These are phyloP conservation scores for Talaromyces sp. DNA, from an alignment of 2,329 filamentous ascomycete species.

Conservation along the genomic window DNA sequence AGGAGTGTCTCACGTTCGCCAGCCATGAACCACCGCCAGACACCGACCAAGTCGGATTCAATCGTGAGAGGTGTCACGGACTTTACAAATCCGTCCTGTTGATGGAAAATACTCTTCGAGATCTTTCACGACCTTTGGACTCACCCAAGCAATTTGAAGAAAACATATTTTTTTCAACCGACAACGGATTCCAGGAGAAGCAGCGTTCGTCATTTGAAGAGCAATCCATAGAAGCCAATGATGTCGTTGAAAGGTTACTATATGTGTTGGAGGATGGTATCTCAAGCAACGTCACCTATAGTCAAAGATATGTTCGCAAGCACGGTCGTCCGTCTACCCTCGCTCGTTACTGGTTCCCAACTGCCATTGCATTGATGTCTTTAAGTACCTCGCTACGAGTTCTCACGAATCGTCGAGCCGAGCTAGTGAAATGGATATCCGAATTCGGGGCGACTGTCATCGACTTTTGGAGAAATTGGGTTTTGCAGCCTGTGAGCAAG, in stretches of 20 bases:
- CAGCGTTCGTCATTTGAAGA: not conserved
- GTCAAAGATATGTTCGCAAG: conserved; percentile 58
- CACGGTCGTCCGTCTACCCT: conserved; percentile 73
- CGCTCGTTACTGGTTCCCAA: conserved; percentile 85
- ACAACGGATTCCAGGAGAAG: not conserved
- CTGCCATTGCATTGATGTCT: conserved; percentile 67
- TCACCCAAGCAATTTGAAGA: conserved; percentile 14
- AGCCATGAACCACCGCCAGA: conserved; percentile 6
- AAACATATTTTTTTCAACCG: conserved; percentile 8
- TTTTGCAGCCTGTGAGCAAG: conserved; percentile 77
- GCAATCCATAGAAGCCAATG: not conserved
- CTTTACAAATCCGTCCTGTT: conserved; percentile 13
- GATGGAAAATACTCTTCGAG: conserved; percentile 13
- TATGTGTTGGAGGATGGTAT: conserved; percentile 66
- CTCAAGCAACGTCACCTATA: conserved; percentile 60
- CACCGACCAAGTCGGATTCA: not conserved
- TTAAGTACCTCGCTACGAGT: conserved; percentile 83
- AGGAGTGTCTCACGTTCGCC: conserved; percentile 16
- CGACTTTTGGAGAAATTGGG: conserved; percentile 97
- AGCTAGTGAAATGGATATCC: conserved; percentile 73
- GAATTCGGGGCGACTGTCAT: conserved; percentile 73
- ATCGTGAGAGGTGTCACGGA: conserved; percentile 6
- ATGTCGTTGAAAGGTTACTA: conserved; percentile 35
- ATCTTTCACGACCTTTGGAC: conserved; percentile 1
- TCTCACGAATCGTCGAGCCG: conserved; percentile 67